Conservation (phyloP, 2,329 filamentous ascomycete species). For the Fusarium clavum region DNA sequence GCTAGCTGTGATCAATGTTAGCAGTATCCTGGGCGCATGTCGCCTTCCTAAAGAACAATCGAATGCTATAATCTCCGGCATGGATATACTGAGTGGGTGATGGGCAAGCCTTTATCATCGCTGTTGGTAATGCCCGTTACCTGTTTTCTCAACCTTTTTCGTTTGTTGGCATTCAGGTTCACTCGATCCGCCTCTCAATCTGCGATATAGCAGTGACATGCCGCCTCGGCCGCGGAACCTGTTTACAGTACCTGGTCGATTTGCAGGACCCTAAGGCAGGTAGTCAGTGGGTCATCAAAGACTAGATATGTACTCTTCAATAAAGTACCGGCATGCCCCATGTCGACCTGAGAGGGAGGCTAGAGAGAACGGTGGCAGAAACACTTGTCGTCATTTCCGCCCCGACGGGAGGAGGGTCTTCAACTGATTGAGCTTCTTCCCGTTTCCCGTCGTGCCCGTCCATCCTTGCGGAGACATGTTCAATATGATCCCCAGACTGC, state of each 20-base stretch:
- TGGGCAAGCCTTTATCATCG: conserved; percentile 7
- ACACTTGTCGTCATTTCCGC: conserved; percentile 34
- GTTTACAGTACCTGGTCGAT: conserved; percentile 26
- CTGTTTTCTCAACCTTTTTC: conserved; percentile 14
- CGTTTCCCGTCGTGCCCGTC: conserved; percentile 20
- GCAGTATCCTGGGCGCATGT: background rate
- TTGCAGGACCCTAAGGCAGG: conserved; percentile 20
- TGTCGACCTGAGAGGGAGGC: background rate
- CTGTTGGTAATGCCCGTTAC: background rate
- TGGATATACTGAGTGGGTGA: conserved; percentile 13
- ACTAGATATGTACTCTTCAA: conserved; percentile 10
- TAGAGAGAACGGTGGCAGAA: conserved; percentile 21
- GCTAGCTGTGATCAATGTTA: background rate
- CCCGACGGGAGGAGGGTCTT: conserved; percentile 1
- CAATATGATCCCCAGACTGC: background rate
- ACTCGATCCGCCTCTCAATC: conserved; percentile 27
- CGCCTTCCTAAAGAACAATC: background rate
- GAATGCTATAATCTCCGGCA: conserved; percentile 7
- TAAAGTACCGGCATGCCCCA: conserved; percentile 24
- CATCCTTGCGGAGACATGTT: conserved; percentile 5
- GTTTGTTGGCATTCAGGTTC: conserved; percentile 7
- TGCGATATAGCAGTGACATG: conserved; percentile 39
- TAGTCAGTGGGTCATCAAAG: conserved; percentile 24
- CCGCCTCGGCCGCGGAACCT: conserved; percentile 36
- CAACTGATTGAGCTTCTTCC: conserved; percentile 12